Evolutionary conservation across 345 rosid genomes (phyloP).

Genomic region (Eucalyptus marginata): DNA sequence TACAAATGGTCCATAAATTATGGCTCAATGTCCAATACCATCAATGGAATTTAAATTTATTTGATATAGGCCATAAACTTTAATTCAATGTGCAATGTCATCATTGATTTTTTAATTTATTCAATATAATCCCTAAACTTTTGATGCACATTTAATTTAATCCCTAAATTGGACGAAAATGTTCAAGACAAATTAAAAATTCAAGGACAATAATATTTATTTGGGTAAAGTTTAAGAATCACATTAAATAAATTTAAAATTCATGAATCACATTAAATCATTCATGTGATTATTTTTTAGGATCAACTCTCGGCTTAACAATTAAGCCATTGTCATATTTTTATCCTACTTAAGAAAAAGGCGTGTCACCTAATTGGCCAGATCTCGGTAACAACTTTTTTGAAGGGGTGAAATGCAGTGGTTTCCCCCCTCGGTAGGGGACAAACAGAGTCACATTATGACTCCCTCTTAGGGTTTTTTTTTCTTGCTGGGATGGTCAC

Average conservation of each 20-base stretch:
- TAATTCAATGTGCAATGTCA: too few species aligned
- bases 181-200: too few species aligned
- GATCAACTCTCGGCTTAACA: neutral
- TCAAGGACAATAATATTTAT: too few species aligned
- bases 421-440: neutral
- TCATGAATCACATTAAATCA: too few species aligned
- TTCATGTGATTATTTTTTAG: neutral
- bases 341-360: neutral
- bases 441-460: neutral
- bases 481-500: neutral
- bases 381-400: neutral
- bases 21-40: neutral
- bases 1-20: too few species aligned
- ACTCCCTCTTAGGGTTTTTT: neutral
- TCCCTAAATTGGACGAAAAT: too few species aligned
- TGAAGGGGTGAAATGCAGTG: neutral
- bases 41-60: too few species aligned
- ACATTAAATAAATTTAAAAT: too few species aligned
- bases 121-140: too few species aligned
- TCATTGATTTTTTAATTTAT: too few species aligned
- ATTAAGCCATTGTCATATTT: neutral
- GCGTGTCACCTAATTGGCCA: neutral
- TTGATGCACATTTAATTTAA: neutral
- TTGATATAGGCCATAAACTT: neutral
- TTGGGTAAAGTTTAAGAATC: fast-evolving